phyloP scores from a whole-genome alignment of 108 stramenopile genomes.

The Skeletonema costatum region DNA sequence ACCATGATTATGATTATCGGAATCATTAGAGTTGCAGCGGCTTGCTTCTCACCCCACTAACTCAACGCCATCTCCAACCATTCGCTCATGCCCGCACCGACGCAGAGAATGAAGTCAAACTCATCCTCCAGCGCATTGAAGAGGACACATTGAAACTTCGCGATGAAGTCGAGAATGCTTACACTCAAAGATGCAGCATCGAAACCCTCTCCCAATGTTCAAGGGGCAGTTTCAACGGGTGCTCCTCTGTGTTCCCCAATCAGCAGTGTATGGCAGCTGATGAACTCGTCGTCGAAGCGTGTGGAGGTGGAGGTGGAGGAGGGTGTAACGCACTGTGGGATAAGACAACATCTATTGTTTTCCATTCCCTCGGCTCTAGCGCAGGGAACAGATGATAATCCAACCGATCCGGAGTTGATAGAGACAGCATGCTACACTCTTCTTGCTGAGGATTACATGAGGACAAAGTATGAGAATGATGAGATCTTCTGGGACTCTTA shows the following conservation, averaged over 20 bases:
- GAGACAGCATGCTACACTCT: constrained; percentile 27
- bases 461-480: constrained; percentile 7
- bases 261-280: constrained; percentile 8
- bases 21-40: no score
- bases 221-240: background rate
- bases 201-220: constrained; percentile 5
- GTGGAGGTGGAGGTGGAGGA: background rate
- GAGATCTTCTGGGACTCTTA: constrained; percentile 13
- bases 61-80: no score
- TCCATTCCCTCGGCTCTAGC: background rate
- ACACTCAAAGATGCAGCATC: background rate
- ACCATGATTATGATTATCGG: no score
- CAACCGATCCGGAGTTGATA: background rate
- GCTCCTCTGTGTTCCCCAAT: constrained; percentile 11
- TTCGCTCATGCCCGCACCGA: no score
- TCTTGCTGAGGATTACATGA: constrained; percentile 15
- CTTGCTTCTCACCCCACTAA: no score
- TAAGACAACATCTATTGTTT: constrained; percentile 7
- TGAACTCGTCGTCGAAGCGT: background rate
- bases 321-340: constrained; percentile 6
- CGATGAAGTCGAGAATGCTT: constrained; percentile 14
- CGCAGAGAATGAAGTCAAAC: no score
- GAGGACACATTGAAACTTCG: constrained; percentile 4
- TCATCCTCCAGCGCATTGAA: no score
- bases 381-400: no score